Evolutionary conservation across 2,329 filamentous ascomycete genomes (phyloP).

Genomic region (Coniochaeta hoffmannii): DNA sequence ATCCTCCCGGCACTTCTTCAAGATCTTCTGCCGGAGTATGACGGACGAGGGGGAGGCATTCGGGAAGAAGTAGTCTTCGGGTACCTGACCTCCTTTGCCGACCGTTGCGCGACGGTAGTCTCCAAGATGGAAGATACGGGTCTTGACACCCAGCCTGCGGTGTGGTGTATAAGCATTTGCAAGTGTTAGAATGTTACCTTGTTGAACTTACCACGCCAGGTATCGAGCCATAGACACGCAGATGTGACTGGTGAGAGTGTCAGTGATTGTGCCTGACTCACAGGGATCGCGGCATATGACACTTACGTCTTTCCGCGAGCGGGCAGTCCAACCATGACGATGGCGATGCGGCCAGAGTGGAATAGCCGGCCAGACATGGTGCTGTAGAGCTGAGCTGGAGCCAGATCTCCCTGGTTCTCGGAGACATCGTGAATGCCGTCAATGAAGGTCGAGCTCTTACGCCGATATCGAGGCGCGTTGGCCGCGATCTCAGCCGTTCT

Average conservation of each 20-base stretch:
- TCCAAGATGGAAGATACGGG: conserved; percentile 92
- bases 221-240: conserved; percentile 94
- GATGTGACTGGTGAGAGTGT: conserved; percentile 57
- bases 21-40: conserved; percentile 90
- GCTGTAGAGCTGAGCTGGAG: conserved; percentile 94
- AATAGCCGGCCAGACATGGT: conserved; percentile 96
- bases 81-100: conserved; percentile 74
- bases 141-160: conserved; percentile 85
- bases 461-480: conserved; percentile 81
- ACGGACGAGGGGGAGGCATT: conserved; percentile 89
- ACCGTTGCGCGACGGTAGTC: conserved; percentile 93
- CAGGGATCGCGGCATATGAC: background rate
- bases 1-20: conserved; percentile 95
- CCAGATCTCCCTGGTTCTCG: conserved; percentile 66
- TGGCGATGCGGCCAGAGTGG: conserved; percentile 93
- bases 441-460: conserved; percentile 92
- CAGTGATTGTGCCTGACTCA: conserved; percentile 6
- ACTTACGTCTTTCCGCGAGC: conserved; percentile 89
- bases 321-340: conserved; percentile 91
- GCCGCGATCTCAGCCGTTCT: conserved; percentile 89
- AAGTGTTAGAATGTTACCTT: background rate
- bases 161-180: conserved; percentile 7
- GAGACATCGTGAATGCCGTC: conserved; percentile 94
- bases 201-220: conserved; percentile 69
- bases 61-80: conserved; percentile 96